Evolutionary conservation across 352 stramenopile species (phyloP), one percentile per base, ranked within the genome.

Genomic region (Phytophthora cajani): DNA sequence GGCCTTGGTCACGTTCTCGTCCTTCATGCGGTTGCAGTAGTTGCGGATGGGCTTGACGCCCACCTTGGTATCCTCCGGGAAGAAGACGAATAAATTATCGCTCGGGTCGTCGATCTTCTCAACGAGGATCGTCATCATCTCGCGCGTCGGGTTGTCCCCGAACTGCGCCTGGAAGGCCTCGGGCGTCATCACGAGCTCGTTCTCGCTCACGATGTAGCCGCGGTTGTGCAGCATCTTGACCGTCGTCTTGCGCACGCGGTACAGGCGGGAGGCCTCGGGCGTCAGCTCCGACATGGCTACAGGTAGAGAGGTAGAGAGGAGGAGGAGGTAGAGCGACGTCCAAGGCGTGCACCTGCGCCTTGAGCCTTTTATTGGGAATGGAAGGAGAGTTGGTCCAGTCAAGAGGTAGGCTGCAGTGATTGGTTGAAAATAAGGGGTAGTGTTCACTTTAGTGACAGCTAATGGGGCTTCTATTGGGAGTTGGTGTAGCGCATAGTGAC

Each of bases 1-100:
- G 21, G 97, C 97, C 87, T 99, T 98, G 49, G 86, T 97, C 50
- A 99, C 96, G 70, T 97, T 95, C 69, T 98, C 93, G 72, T 98
- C 93, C 77, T 98, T 97, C 97, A 99, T 99, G 71, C 96, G 94
- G 84, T 99, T 98, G 55, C 84, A 95, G 74, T 97, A 96, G 72
- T 92, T 95, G 63, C 89, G 87, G 69, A 99, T 99, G 32, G 97
- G 95, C 82, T 99, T 99, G 49, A 99, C 97, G 58, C 97, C 97
- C 32, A 99, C 97, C 79, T 99, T 99, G 75, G 98, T 98, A 72
- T 99, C 98, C 68, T 99, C 94, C 0, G 98, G 97, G 80, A 99
- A 99, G 77, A 99, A 99, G 3, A 99, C 97, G 75, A 99, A 99
- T 56, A 99, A 87, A 79, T 97, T 93, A 78, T 98, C 95, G 64